These are phyloP conservation scores for Paramarasmius palmivorus DNA, from an alignment of 1,284 basidiomycete genomes.

Conservation along the genomic window DNA sequence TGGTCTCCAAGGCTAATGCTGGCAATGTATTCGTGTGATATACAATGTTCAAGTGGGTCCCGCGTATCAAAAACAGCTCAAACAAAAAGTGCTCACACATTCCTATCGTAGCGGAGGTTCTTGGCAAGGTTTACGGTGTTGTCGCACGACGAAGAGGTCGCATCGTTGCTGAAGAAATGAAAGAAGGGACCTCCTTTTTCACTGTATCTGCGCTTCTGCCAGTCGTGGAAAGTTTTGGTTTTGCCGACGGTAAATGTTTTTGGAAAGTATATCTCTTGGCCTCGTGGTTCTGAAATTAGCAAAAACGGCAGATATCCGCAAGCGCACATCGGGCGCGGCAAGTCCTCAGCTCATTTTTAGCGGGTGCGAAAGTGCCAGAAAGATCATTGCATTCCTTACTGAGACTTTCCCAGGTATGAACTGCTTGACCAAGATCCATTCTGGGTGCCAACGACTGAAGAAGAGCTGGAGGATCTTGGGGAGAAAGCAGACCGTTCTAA, in stretches of 20 bases:
- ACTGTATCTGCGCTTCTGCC: conserved; percentile 90
- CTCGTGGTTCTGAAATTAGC: not conserved
- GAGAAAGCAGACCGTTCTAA: conserved; percentile 80
- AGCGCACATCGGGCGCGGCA: conserved; percentile 94
- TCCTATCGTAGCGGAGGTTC: conserved; percentile 76
- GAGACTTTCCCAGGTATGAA: conserved; percentile 61
- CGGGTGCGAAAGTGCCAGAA: conserved; percentile 56
- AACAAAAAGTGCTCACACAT: conserved; percentile 2
- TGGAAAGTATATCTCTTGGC: not conserved
- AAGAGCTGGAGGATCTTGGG: conserved; percentile 76
- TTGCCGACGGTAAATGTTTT: conserved; percentile 78
- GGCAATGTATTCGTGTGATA: conserved; percentile 99
- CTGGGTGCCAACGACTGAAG: conserved; percentile 98
- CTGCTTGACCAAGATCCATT: conserved; percentile 93
- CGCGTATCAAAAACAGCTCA: not conserved
- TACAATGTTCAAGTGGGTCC: conserved; percentile 91
- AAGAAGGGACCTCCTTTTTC: conserved; percentile 96
- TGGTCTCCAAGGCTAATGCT: conserved; percentile 98
- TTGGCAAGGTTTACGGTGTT: conserved; percentile 97
- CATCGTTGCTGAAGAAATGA: conserved; percentile 98
- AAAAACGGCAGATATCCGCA: conserved; percentile 79
- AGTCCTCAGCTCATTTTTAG: conserved; percentile 96
- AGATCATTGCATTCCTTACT: not conserved
- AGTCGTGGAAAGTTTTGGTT: conserved; percentile 96
- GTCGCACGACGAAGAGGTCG: conserved; percentile 88